phyloP scores from a whole-genome alignment of 2,329 filamentous ascomycete species.

The Didymellaceae sp. region DNA sequence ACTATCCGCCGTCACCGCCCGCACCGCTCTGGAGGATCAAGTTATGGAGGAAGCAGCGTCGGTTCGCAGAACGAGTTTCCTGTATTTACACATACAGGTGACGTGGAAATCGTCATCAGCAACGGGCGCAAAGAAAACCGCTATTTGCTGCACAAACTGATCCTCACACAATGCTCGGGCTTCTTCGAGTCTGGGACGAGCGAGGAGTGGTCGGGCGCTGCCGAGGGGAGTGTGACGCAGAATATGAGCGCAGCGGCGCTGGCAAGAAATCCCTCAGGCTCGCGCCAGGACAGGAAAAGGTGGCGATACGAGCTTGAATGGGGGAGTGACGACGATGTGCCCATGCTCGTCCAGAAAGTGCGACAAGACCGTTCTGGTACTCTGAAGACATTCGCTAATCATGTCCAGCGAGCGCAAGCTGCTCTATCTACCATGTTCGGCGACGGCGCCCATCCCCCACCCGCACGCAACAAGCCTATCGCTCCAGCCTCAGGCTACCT shows the following conservation, averaged over 20 bases:
- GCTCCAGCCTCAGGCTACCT: constrained; percentile 76
- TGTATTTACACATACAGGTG: constrained; percentile 85
- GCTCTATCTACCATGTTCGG: constrained; percentile 63
- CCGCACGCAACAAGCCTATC: constrained; percentile 67
- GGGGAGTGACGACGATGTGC: constrained; percentile 74
- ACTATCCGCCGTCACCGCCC: constrained; percentile 53
- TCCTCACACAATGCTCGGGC: constrained; percentile 85
- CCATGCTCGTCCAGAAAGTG: constrained; percentile 86
- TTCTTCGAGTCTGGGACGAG: constrained; percentile 91
- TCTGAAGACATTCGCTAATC: constrained; percentile 9
- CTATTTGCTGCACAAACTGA: constrained; percentile 87
- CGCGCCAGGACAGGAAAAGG: constrained; percentile 60
- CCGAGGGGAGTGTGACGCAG: constrained; percentile 32
- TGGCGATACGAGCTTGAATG: constrained; percentile 92
- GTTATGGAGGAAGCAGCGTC: constrained; percentile 72
- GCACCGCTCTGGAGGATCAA: constrained; percentile 81
- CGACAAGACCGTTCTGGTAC: background rate
- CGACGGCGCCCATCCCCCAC: constrained; percentile 49
- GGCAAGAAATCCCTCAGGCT: constrained; percentile 50
- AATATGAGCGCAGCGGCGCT: constrained; percentile 42
- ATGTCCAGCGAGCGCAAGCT: constrained; percentile 25
- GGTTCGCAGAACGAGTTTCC: constrained; percentile 89
- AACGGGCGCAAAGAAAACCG: constrained; percentile 75
- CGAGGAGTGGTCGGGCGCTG: constrained; percentile 72
- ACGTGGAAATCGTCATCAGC: constrained; percentile 86